Percentiles rank a stretch among this genome's conserved stretches.
Evolutionary conservation across 148 eudicot genomes (phyloP).

Genomic region (Rhododendron ferrugineum): DNA sequence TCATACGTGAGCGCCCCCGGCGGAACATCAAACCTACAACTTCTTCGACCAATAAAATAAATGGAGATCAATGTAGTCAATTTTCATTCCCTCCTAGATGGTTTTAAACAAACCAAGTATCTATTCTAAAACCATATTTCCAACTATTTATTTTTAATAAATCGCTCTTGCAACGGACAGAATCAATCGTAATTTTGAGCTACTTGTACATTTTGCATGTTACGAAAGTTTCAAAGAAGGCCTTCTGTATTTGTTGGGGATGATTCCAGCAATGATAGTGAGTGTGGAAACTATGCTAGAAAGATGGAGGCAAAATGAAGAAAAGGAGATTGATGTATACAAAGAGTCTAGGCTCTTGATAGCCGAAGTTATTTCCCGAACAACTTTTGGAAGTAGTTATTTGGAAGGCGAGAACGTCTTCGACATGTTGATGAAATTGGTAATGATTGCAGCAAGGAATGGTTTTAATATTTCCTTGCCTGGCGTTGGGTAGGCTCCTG

Average conservation of each 20-base stretch:
- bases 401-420: slow-evolving; percentile 5
- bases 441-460: neutral
- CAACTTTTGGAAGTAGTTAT: slow-evolving; percentile 10
- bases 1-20: no score
- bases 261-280: slow-evolving; percentile 2
- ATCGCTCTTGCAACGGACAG: neutral
- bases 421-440: neutral
- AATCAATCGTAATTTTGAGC: no score
- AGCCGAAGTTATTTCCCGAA: neutral
- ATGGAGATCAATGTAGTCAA: no score
- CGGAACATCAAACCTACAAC: no score
- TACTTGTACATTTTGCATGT: no score
- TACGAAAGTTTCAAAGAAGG: neutral
- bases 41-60: no score
- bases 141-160: no score
- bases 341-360: neutral
- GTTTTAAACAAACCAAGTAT: no score
- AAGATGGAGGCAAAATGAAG: slow-evolving; percentile 7
- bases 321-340: neutral
- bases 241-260: neutral
- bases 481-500: neutral
- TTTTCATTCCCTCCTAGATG: no score
- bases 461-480: neutral
- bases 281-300: slow-evolving; percentile 10
- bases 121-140: no score